Conservation (phyloP, 176 grass and related monocot genomes). For the Oryza brachyantha region DNA sequence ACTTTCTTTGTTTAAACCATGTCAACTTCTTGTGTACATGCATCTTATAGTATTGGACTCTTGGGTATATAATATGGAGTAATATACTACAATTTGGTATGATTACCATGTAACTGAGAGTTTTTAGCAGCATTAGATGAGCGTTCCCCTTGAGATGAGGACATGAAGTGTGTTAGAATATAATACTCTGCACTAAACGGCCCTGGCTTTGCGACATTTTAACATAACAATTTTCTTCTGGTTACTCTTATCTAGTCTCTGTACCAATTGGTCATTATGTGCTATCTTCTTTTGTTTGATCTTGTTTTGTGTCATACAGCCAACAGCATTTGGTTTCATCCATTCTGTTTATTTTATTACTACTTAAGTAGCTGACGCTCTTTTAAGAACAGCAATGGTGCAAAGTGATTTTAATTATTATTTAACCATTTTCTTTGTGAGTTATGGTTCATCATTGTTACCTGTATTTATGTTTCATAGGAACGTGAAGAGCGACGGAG, state of each 20-base stretch:
- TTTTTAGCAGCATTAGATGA: constrained; percentile 9
- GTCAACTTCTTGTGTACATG: neutral
- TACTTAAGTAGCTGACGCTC: neutral
- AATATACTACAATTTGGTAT: neutral
- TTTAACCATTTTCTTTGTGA: neutral
- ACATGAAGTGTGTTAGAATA: neutral
- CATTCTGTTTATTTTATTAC: neutral
- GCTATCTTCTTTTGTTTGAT: neutral
- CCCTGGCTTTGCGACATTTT: neutral
- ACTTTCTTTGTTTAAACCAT: neutral
- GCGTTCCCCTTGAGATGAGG: neutral
- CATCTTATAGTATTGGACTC: neutral
- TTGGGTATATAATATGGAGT: neutral
- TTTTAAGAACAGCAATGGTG: neutral
- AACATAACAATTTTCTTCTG: neutral
- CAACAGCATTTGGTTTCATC: neutral
- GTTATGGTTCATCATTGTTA: neutral
- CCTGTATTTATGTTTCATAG: constrained; percentile 30
- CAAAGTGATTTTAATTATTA: neutral
- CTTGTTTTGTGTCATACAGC: neutral
- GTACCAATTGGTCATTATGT: neutral
- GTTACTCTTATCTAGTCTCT: neutral
- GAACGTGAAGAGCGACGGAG: constrained; percentile 65
- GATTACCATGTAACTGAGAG: neutral
- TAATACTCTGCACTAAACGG: neutral